Evolutionary conservation across 1,284 basidiomycete species (phyloP), one percentile per base, ranked within the genome.

Genomic region (Fistulina hepatica): DNA sequence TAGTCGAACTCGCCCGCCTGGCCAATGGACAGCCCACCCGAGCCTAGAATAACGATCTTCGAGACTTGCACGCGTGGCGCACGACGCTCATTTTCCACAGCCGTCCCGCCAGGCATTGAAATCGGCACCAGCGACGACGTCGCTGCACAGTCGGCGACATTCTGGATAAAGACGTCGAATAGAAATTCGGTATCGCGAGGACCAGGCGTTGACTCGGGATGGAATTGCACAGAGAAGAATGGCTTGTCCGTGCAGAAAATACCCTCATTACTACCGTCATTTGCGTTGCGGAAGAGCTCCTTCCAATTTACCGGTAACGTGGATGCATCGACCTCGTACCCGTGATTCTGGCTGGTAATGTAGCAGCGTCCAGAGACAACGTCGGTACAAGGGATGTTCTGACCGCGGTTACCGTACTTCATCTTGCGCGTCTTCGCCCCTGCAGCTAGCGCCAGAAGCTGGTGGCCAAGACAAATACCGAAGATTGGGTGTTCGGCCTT

Each of bases 1-100:
- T 98, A 98, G 63, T 98, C 94, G 62, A 98, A 98, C 63, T 98
- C 95, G 50, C 94, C 94, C 3, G 94, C 94, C 60, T 98, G 94
- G 40, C 94, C 95, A 49, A 98, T 98, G 16, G 90, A 95, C 19
- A 98, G 71, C 52, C 94, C 94, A 34, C 94, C 95, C n/a, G 92
- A 97, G 34, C 94, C 94, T 36, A 98, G 79, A 47, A 98, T 90
- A 49, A 98, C 75, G 33, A 98, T 93, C 63, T 98, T 98, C 53
- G 77, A 80, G 40, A 95, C 89, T 41, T 73, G 67, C 42, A 81
- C 77, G 39, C 81, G 77, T 3, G 92, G 92, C 31, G 76, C 65
- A 27, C 72, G 76, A 49, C 67, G 73, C 46, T 81, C 81, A 58
- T 95, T 93, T 43, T 90, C 89, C 48, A 74, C 82, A 49, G 82